These are phyloP conservation scores for Sarcomyxa edulis DNA, from an alignment of 768 basidiomycete species.

Conservation along the genomic window DNA sequence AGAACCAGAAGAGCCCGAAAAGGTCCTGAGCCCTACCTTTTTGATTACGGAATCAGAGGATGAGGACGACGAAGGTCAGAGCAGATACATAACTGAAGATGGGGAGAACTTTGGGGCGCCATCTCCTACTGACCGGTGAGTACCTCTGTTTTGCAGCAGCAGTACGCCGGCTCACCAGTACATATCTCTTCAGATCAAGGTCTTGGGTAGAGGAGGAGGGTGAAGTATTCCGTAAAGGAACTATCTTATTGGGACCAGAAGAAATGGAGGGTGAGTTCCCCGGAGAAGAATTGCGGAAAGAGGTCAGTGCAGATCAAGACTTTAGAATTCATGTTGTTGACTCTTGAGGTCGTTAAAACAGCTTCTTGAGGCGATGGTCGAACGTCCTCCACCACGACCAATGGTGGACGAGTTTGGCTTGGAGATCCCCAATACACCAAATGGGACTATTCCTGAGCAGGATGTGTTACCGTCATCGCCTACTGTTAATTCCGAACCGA, in stretches of 20 bases:
- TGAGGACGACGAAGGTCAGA: slow-evolving; percentile 39
- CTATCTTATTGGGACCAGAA: slow-evolving; percentile 69
- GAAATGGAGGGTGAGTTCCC: slow-evolving; percentile 89
- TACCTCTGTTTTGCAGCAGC: slow-evolving; percentile 2
- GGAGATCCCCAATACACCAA: slow-evolving; percentile 24
- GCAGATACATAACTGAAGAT: slow-evolving; percentile 29
- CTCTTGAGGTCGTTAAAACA: slow-evolving; percentile 19
- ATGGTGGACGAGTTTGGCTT: slow-evolving; percentile 57
- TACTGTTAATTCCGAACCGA: slow-evolving; percentile 10
- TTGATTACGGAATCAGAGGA: slow-evolving; percentile 39
- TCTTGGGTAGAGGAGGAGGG: slow-evolving; percentile 93
- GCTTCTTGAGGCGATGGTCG: slow-evolving; percentile 84
- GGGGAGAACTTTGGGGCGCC: slow-evolving; percentile 16
- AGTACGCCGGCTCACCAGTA: slow-evolving; percentile 4
- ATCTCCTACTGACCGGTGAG: slow-evolving; percentile 49
- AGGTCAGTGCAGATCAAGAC: slow-evolving; percentile 40
- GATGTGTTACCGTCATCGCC: neutral
- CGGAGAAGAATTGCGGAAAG: slow-evolving; percentile 82
- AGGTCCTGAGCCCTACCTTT: slow-evolving; percentile 66
- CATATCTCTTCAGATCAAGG: slow-evolving; percentile 50
- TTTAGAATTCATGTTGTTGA: neutral
- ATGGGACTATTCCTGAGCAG: slow-evolving; percentile 10
- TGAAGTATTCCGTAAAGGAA: slow-evolving; percentile 92
- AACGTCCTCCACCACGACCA: slow-evolving; percentile 74
- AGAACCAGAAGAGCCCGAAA: slow-evolving; percentile 62